Evolutionary conservation across 1,284 basidiomycete genomes (phyloP), one percentile per base, ranked within the genome.

Genomic region (Testicularia cyperi): DNA sequence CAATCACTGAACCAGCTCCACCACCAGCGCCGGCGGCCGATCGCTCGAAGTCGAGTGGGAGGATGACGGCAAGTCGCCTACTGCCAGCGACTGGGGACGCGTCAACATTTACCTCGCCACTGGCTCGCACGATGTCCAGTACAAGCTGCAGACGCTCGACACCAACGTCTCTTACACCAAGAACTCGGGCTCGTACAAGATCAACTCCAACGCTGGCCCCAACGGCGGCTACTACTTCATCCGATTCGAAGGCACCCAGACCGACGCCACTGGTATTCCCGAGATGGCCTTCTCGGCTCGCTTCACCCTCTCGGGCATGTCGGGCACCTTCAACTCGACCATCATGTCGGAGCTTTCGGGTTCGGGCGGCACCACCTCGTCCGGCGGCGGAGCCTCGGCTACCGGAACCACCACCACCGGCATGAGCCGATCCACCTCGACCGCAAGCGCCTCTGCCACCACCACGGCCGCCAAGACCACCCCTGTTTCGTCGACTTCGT

Each of bases 401-500:
- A n/a, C 57, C 15, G 18, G 42, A 15, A 8, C 20, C 14, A 3
- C 20, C 14, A 4, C 29, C 20, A 24, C 39, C 16, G 21, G 13
- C 16, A 23, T 8, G 18, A 19, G 10, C 16, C 16, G 33, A 35
- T 37, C 31, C 45, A 42, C 36, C 23, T 31, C 41, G 3, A 24
- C 42, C 35, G 41, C 30, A 38, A 56, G 32, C 47, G 21, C 33
- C 33, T 35, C 18, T 44, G 41, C 39, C 40, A 43, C 51, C 29
- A 83, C 84, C 49, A 15, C 44, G 16, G 83, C 84, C 38, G 83
- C 84, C 49, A 15, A 41, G 16, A 83, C 84, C 38, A 85, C 85
- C 35, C 85, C 83, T 68, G 85, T 87, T 22, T 81, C 85, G 54
- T 87, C 84, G 76, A 87, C 88, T 18, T 86, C 86, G 72, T 32